Evolutionary conservation across 2,329 filamentous ascomycete genomes (phyloP).

Genomic region (Byssothecium circinans): DNA sequence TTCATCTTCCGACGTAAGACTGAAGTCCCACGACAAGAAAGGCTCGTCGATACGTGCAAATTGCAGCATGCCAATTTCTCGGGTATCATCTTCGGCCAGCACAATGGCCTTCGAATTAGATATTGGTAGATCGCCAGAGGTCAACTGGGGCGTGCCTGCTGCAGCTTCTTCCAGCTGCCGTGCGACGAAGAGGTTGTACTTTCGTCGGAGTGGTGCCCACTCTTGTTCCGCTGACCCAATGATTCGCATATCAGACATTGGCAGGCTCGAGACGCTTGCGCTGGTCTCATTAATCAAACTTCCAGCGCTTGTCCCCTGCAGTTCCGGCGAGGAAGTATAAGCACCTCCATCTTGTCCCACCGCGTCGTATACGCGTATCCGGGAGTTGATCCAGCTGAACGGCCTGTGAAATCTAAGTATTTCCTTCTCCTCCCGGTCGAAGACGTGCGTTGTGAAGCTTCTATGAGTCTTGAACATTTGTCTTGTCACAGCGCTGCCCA

Average conservation of each 20-base stretch:
- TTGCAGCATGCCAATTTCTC: slow-evolving; percentile 55
- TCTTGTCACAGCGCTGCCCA: slow-evolving; percentile 58
- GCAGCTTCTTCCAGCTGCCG: slow-evolving; percentile 47
- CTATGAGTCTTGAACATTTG: slow-evolving; percentile 65
- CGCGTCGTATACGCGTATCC: slow-evolving; percentile 48
- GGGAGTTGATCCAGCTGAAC: slow-evolving; percentile 65
- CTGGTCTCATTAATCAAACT: slow-evolving; percentile 50
- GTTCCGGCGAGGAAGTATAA: slow-evolving; percentile 45
- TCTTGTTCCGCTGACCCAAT: slow-evolving; percentile 66
- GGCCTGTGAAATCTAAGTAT: slow-evolving; percentile 64
- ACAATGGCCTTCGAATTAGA: slow-evolving; percentile 54
- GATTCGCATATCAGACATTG: slow-evolving; percentile 61
- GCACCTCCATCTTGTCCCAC: slow-evolving; percentile 20
- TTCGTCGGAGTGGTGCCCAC: slow-evolving; percentile 63
- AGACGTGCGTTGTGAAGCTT: slow-evolving; percentile 66
- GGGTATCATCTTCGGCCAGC: slow-evolving; percentile 38
- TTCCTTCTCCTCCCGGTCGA: slow-evolving; percentile 62
- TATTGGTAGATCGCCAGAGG: slow-evolving; percentile 50
- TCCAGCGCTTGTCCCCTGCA: slow-evolving; percentile 49
- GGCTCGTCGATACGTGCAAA: slow-evolving; percentile 66
- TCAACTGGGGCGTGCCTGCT: slow-evolving; percentile 43
- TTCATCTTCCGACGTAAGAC: slow-evolving; percentile 54
- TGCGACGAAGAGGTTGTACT: slow-evolving; percentile 67
- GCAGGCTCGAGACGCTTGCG: slow-evolving; percentile 56
- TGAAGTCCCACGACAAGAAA: slow-evolving; percentile 67